These are phyloP conservation scores for Aspergillus panamensis DNA, from an alignment of 495 filamentous ascomycete species.

Conservation along the genomic window DNA sequence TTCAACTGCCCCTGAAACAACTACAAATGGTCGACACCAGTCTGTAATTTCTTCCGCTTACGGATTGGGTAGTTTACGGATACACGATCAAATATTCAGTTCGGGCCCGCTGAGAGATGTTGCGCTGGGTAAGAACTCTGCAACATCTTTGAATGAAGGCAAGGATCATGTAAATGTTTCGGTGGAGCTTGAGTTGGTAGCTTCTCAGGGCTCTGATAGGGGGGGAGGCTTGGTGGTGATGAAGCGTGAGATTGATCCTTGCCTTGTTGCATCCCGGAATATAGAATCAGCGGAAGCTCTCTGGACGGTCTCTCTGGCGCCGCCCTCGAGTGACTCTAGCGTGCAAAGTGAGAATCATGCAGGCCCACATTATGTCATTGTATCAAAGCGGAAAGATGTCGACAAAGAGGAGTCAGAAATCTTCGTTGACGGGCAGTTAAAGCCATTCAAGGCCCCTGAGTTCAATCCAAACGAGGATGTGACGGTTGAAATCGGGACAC, in stretches of 20 bases:
- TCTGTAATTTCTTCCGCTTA: slow-evolving; percentile 24
- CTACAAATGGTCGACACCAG: slow-evolving; percentile 19
- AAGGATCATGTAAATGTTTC: slow-evolving; percentile 34
- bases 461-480: slow-evolving; percentile 84
- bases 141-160: slow-evolving; percentile 4
- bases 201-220: slow-evolving; percentile 63
- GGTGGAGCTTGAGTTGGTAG: slow-evolving; percentile 66
- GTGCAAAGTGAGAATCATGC: slow-evolving; percentile 47
- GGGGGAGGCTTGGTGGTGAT: slow-evolving; percentile 71
- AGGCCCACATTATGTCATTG: slow-evolving; percentile 36
- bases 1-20: slow-evolving; percentile 42
- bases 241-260: slow-evolving; percentile 67
- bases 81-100: slow-evolving; percentile 73
- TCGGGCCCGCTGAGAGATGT: slow-evolving; percentile 74
- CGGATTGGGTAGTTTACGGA: slow-evolving; percentile 65
- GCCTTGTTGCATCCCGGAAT: slow-evolving; percentile 55
- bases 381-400: slow-evolving; percentile 29
- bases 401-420: slow-evolving; percentile 44
- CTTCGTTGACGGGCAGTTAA: slow-evolving; percentile 29
- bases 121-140: slow-evolving; percentile 53
- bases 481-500: slow-evolving; percentile 75
- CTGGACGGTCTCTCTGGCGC: slow-evolving; percentile 34
- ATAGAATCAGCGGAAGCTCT: slow-evolving; percentile 33
- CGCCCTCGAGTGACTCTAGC: slow-evolving; percentile 40
- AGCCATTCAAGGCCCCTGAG: slow-evolving; percentile 53